A percentile compares a stretch with the other conserved stretches of the same genome.
These are phyloP conservation scores for Pyrus bretschneideri DNA, from an alignment of 306 rosid species.

Conservation along the genomic window DNA sequence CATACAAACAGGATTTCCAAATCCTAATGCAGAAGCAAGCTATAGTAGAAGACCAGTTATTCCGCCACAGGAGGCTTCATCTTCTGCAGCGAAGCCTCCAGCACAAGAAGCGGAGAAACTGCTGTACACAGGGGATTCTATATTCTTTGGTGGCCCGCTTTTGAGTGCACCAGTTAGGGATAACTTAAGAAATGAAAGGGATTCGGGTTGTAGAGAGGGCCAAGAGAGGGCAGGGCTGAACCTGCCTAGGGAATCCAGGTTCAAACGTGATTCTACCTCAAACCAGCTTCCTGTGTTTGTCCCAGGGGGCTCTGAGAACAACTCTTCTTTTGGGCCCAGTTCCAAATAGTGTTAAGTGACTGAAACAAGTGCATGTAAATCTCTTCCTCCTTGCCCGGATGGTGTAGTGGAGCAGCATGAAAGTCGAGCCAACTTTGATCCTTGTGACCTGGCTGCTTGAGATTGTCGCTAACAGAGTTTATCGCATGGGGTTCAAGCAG, in stretches of 20 bases:
- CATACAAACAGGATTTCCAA: constrained; percentile 44
- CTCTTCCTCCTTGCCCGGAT: constrained; percentile 1
- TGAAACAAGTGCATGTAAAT: constrained; percentile 11
- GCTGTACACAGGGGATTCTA: constrained; percentile 88
- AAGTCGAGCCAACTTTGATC: constrained; percentile 4
- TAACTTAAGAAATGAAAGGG: constrained; percentile 50
- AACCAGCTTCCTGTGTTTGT: constrained; percentile 94
- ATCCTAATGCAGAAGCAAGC: constrained; percentile 46
- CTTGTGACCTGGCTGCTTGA: constrained; percentile 13
- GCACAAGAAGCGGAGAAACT: constrained; percentile 58
- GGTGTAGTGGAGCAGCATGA: not conserved
- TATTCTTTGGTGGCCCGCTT: constrained; percentile 89
- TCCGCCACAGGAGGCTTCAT: constrained; percentile 45
- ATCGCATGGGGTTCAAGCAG: constrained; percentile 1
- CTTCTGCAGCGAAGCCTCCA: constrained; percentile 48
- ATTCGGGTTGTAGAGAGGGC: constrained; percentile 34
- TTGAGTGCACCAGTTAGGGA: constrained; percentile 67
- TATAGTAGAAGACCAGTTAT: constrained; percentile 40
- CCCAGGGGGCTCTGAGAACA: constrained; percentile 60
- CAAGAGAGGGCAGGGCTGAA: constrained; percentile 46
- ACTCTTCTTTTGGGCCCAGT: constrained; percentile 49
- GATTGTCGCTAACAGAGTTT: not conserved
- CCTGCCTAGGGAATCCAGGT: constrained; percentile 64
- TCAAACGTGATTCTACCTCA: constrained; percentile 69
- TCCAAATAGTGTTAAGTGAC: constrained; percentile 27